Base-by-base conservation (phyloP, 495 filamentous ascomycete species). In the Hypoxylon intermedium region DNA sequence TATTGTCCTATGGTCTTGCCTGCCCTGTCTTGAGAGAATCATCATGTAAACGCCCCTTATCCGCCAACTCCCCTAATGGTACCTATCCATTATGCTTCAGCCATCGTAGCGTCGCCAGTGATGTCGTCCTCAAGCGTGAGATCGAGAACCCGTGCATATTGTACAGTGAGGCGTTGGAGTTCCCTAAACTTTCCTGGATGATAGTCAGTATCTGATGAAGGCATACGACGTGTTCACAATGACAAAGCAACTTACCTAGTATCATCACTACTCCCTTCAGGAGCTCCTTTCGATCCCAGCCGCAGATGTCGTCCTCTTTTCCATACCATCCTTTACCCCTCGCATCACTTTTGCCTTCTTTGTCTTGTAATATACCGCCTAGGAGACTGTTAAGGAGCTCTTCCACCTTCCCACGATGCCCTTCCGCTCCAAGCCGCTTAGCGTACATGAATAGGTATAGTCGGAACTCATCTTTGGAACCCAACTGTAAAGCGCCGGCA, bases 391-490 rank as follows among this genome's bases (percentile, higher is more conserved):
- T 86, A 26, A 97, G 74, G 6, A 99, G 73, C 77, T 98, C 95
- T 65, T 97, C 94, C 0, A 97, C 91, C 74, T 98, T 99, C 31
- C 80, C 78, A 65, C 86, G 85, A 60, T 92, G 73, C 0, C 92
- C 92, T 68, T 99, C 95, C 0, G 90, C 90, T 1, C 95, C 94
- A 21, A 99, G 84, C 2, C 95, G 85, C 75, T 96, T 97, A 1
- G 90, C 93, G 63, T 98, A 99, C 91, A 98, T 98, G 60, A 91
- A 87, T 5, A 98, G 74, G 67, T 96, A 96, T 1, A 95, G 77
- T 52, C 89, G 82, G 75, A 97, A 98, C 68, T 98, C 94, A 31
- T 96, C 92, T 61, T 85, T 87, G 0, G 93, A 87, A 6, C 91
- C 92, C 1, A 99, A 77, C 36, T 90, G 87, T 52, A 94, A 68